A percentile compares a stretch with the other conserved stretches of the same genome.
Conservation (phyloP, 2,329 filamentous ascomycete genomes). For the Daldinia sp. region DNA sequence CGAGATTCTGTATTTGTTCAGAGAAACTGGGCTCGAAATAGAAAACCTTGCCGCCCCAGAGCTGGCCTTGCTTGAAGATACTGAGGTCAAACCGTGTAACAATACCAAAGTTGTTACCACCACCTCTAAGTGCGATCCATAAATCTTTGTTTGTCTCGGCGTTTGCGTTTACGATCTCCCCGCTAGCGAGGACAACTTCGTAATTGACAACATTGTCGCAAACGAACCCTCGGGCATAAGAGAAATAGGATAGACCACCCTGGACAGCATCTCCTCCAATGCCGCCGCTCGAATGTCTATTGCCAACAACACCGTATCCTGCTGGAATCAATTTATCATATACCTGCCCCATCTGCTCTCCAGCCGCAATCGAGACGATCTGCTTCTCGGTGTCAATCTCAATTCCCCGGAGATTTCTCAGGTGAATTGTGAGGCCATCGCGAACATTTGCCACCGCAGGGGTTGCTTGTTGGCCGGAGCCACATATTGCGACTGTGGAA, state of each 20-base stretch:
- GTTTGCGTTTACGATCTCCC: slow-evolving; percentile 41
- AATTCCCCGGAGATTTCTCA: slow-evolving; percentile 26
- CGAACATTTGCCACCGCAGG: slow-evolving; percentile 24
- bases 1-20: slow-evolving; percentile 32
- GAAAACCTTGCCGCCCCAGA: slow-evolving; percentile 39
- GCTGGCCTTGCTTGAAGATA: slow-evolving; percentile 26
- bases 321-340: slow-evolving; percentile 33
- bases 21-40: slow-evolving; percentile 38
- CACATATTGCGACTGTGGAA: slow-evolving; percentile 23
- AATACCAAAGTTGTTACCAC: slow-evolving; percentile 40
- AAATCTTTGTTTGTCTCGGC: slow-evolving; percentile 53
- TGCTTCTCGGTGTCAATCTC: slow-evolving; percentile 16
- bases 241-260: slow-evolving; percentile 52
- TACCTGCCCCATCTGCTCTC: slow-evolving; percentile 27
- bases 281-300: slow-evolving; percentile 35
- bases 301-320: slow-evolving; percentile 36
- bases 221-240: slow-evolving; percentile 48
- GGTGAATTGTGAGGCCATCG: slow-evolving; percentile 28
- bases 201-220: slow-evolving; percentile 55
- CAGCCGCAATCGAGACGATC: slow-evolving; percentile 21
- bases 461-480: slow-evolving; percentile 28
- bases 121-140: slow-evolving; percentile 48
- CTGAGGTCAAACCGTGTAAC: slow-evolving; percentile 36
- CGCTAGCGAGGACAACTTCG: slow-evolving; percentile 47
- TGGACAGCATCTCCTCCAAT: slow-evolving; percentile 30